phyloP scores from a whole-genome alignment of 2,329 filamentous ascomycete species.

The Aspergillus aculeatinus region DNA sequence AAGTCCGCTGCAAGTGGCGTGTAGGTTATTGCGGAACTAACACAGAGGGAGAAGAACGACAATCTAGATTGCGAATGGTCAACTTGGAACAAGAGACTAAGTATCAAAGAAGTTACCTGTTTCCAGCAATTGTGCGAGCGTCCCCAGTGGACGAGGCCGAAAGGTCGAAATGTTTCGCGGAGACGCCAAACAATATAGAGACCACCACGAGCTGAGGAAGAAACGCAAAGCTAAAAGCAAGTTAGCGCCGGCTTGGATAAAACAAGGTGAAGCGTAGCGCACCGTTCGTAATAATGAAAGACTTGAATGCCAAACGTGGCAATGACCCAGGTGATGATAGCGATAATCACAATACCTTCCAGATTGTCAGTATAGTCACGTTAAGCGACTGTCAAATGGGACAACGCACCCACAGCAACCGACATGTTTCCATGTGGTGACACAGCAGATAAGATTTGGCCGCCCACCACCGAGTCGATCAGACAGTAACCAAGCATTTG shows the following conservation, averaged over 20 bases:
- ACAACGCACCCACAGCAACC: constrained; percentile 57
- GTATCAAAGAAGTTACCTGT: constrained; percentile 29
- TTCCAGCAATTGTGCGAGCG: constrained; percentile 52
- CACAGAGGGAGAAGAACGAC: constrained; percentile 68
- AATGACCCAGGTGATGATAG: constrained; percentile 62
- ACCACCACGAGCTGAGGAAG: constrained; percentile 62
- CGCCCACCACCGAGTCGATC: constrained; percentile 65
- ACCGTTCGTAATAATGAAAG: constrained; percentile 68
- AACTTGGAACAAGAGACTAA: not conserved
- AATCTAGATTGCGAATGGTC: constrained; percentile 39
- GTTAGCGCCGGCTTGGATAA: constrained; percentile 16
- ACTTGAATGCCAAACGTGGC: constrained; percentile 67
- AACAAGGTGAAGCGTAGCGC: constrained; percentile 14
- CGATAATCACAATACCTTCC: constrained; percentile 59
- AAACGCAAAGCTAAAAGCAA: constrained; percentile 56
- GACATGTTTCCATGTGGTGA: constrained; percentile 58
- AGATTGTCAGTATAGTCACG: constrained; percentile 9
- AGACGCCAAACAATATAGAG: constrained; percentile 61
- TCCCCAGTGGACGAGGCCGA: constrained; percentile 53
- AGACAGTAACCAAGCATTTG: constrained; percentile 62
- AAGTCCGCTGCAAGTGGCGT: constrained; percentile 64
- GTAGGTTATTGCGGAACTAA: constrained; percentile 65
- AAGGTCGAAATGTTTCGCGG: constrained; percentile 60
- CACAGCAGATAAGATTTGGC: constrained; percentile 67
- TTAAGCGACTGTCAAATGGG: no score